Conservation (phyloP, 371 early-diverging fungal species). For the Mortierella sp. region DNA sequence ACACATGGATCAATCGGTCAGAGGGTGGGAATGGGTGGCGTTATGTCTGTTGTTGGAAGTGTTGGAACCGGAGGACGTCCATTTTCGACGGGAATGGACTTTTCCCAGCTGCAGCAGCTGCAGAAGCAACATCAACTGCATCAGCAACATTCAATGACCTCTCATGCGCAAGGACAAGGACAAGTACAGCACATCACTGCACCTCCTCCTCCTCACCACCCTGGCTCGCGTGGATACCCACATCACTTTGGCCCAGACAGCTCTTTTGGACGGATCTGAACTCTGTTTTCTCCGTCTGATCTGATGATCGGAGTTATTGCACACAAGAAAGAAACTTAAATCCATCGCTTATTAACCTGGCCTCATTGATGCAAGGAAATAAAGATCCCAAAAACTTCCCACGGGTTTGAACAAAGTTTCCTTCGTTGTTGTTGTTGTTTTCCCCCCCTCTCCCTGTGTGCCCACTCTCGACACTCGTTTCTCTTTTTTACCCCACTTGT, state of each 20-base stretch:
- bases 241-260: background rate
- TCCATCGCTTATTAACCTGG: too few relatives aligned
- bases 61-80: background rate
- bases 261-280: background rate
- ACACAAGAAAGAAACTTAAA: background rate
- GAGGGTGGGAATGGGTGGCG: background rate
- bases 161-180: background rate
- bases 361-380: background rate
- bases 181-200: background rate
- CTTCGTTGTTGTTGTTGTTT: background rate
- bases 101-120: conserved; percentile 1
- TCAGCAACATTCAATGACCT: background rate
- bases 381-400: background rate
- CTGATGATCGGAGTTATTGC: background rate
- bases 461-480: conserved; percentile 7
- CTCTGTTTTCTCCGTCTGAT: too few relatives aligned
- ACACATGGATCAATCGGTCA: background rate
- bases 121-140: background rate
- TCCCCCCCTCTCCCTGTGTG: background rate
- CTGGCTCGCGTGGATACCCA: background rate
- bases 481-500: background rate
- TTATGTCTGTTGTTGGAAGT: background rate
- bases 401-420: conserved; percentile 12
- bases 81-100: background rate
- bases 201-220: background rate